Base-by-base conservation (phyloP, 345 rosid species). In the Acer campestre region DNA sequence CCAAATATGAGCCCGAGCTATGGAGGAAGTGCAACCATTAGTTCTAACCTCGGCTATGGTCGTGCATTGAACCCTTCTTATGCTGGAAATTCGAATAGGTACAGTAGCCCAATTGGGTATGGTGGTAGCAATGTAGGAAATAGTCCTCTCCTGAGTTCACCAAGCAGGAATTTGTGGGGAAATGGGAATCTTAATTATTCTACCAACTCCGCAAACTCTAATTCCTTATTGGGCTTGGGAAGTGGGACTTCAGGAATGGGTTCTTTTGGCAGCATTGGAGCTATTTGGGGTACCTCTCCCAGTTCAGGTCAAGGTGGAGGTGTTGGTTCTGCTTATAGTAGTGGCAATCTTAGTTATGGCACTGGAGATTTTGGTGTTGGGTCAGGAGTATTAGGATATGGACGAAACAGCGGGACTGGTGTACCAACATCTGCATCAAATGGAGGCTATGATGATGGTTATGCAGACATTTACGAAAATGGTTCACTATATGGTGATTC, bases 161-260 rank as follows among this genome's bases (percentile, higher is more conserved):
- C 89, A 6, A 68, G 87, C 56, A 83, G 85, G 68, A 89, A 83
- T 78, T 70, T 91, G 75, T 95, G 99, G 99, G 93, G 91, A 49
- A 86, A 84, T 80, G 86, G 81, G 27, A 70, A 75, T 79, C 78
- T 83, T 53, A 75, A 82, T 75, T 85, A 90, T 79, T 77, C 86
- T 65, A 70, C 88, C 22, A 85, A 82, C 89, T 74, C 90, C 31
- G 80, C 84, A 42, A 89, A 83, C 66, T 82, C 90, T 25, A 76
- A 77, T 75, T 46, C 79, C 29, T 31, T 81, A 62, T 68, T 82
- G 75, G 86, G 80, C 67, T 68, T 82, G 67, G 88, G 88, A 77
- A 78, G 67, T 77, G 94, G 89, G 77, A 91, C 79, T 80, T 82
- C 85, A 25, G 91, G 91, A 71, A 77, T 80, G 74, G 78, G 84